Conservation (phyloP, 2,329 filamentous ascomycete species). For the Cordyceps militaris region DNA sequence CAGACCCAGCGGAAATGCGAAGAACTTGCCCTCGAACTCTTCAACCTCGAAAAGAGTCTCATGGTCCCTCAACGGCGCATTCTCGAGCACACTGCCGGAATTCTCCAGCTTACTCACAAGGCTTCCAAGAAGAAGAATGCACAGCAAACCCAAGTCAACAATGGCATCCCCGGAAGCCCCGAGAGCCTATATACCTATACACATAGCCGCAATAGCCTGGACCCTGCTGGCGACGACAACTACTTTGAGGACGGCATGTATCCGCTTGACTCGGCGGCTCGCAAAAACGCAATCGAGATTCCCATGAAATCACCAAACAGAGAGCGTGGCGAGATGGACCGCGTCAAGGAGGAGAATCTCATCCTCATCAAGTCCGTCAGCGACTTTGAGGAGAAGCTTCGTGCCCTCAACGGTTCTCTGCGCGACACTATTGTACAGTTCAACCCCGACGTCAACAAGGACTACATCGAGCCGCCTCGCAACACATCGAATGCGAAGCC, state of each 20-base stretch:
- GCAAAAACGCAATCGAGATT: constrained; percentile 46
- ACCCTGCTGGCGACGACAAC: constrained; percentile 46
- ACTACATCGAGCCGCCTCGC: constrained; percentile 38
- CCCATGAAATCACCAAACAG: constrained; percentile 51
- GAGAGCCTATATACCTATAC: constrained; percentile 69
- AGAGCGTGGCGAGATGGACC: constrained; percentile 24
- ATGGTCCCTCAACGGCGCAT: constrained; percentile 69
- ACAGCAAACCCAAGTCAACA: constrained; percentile 36
- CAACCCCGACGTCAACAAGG: constrained; percentile 47
- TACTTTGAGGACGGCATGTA: constrained; percentile 78
- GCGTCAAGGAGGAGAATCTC: constrained; percentile 9
- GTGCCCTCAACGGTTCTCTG: constrained; percentile 59
- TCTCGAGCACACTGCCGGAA: constrained; percentile 84
- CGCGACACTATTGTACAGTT: constrained; percentile 59
- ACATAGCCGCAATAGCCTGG: constrained; percentile 52
- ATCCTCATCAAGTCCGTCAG: constrained; percentile 41
- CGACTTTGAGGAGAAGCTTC: constrained; percentile 58
- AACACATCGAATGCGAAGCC: constrained; percentile 29
- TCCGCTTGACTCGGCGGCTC: constrained; percentile 45
- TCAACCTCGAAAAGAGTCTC: constrained; percentile 67
- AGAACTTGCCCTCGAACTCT: constrained; percentile 73
- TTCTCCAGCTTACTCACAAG: constrained; percentile 84
- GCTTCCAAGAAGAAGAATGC: constrained; percentile 52
- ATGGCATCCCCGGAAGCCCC: constrained; percentile 64
- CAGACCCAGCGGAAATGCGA: constrained; percentile 76